Evolutionary conservation across 768 basidiomycete species (phyloP).

Genomic region (Russula sp.): DNA sequence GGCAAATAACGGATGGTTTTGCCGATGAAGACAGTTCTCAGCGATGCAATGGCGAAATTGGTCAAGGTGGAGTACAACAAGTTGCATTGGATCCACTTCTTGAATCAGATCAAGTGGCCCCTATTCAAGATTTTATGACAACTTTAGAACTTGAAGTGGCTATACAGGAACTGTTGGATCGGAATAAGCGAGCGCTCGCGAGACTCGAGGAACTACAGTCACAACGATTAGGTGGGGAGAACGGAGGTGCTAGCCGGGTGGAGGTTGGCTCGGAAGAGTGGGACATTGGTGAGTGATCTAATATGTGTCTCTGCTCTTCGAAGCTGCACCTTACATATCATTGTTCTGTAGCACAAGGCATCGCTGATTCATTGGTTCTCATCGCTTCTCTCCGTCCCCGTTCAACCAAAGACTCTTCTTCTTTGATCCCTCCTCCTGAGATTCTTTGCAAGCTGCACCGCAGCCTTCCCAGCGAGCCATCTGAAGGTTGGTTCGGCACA

Average conservation of each 20-base stretch:
- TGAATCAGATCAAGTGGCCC: slow-evolving; percentile 44
- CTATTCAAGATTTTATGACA: slow-evolving; percentile 53
- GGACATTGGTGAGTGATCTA: slow-evolving; percentile 55
- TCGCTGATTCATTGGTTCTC: slow-evolving; percentile 59
- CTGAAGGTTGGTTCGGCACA: slow-evolving; percentile 69
- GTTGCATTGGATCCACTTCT: slow-evolving; percentile 47
- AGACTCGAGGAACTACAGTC: slow-evolving; percentile 62
- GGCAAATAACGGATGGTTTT: slow-evolving; percentile 5
- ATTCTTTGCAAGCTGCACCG: slow-evolving; percentile 65
- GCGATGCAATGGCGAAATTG: slow-evolving; percentile 17
- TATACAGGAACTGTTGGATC: slow-evolving; percentile 58
- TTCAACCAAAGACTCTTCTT: slow-evolving; percentile 34
- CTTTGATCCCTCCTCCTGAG: slow-evolving; percentile 55
- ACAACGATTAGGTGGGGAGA: slow-evolving; percentile 42
- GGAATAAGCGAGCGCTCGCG: slow-evolving; percentile 55
- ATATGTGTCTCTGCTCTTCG: not conserved
- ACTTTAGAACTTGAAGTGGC: slow-evolving; percentile 60
- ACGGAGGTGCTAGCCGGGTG: slow-evolving; percentile 37
- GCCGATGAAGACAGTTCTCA: slow-evolving; percentile 14
- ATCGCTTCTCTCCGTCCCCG: slow-evolving; percentile 70
- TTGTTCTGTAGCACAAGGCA: slow-evolving; percentile 52
- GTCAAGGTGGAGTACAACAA: slow-evolving; percentile 28
- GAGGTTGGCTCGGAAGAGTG: slow-evolving; percentile 74
- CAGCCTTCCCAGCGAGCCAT: slow-evolving; percentile 53
- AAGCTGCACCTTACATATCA: not conserved